These are phyloP conservation scores for Solanum pimpinellifolium DNA, from an alignment of 257 asterid genomes.

Conservation along the genomic window DNA sequence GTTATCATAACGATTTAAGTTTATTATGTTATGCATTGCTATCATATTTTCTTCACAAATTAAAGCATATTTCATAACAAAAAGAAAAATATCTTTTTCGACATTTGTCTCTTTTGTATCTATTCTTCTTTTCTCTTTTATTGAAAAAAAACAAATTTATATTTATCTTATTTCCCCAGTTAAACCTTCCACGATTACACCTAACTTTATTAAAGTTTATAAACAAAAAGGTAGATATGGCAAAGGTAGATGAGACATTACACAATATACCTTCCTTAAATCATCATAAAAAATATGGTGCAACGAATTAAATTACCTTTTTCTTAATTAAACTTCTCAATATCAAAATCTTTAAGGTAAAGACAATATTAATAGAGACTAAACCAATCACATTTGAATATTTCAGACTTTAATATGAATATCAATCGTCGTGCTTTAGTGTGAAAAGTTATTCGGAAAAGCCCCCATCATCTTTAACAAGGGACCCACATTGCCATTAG, in stretches of 20 bases:
- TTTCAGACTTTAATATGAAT: too few relatives aligned
- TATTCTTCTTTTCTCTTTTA: neutral
- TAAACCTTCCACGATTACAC: neutral
- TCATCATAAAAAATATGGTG: neutral
- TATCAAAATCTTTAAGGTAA: too few relatives aligned
- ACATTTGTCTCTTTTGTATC: neutral
- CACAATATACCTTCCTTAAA: neutral
- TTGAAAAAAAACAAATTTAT: neutral
- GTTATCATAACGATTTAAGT: too few relatives aligned
- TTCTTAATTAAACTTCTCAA: neutral
- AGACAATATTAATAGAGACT: too few relatives aligned
- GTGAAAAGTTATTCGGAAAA: neutral
- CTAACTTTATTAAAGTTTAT: neutral
- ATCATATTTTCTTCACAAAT: neutral
- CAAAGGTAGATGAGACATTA: neutral
- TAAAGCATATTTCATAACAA: neutral
- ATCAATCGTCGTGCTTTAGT: too few relatives aligned
- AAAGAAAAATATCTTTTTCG: neutral
- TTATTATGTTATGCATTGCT: too few relatives aligned
- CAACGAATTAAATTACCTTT: neutral
- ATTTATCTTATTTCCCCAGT: neutral
- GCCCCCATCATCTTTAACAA: neutral
- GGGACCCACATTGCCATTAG: neutral
- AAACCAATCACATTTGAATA: accelerated
- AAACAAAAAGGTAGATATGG: neutral